These are phyloP conservation scores for Ophiorrhiza pumila DNA, from an alignment of 257 asterid species.

Conservation along the genomic window DNA sequence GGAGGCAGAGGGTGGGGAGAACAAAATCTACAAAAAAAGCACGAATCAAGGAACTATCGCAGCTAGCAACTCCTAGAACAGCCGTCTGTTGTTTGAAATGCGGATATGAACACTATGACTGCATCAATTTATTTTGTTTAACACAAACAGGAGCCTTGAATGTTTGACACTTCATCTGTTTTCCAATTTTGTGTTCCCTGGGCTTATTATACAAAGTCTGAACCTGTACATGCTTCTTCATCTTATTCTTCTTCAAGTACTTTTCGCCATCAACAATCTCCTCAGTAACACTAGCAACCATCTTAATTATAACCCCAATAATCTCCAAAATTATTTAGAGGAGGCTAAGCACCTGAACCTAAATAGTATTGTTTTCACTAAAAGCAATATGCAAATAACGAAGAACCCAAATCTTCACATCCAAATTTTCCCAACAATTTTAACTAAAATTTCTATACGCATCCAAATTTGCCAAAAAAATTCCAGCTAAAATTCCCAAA, in stretches of 20 bases:
- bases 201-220: constrained; percentile 24
- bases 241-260: constrained; percentile 27
- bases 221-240: constrained; percentile 30
- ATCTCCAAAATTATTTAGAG: too few relatives aligned
- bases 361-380: too few relatives aligned
- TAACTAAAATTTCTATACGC: too few relatives aligned
- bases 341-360: too few relatives aligned
- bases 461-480: too few relatives aligned
- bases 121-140: constrained; percentile 73
- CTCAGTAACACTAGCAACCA: constrained; percentile 62
- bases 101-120: constrained; percentile 51
- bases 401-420: too few relatives aligned
- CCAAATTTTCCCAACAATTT: too few relatives aligned
- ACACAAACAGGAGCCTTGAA: constrained; percentile 67
- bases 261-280: constrained; percentile 29
- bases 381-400: too few relatives aligned
- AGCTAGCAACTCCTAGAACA: constrained; percentile 38
- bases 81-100: constrained; percentile 36
- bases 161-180: constrained; percentile 59
- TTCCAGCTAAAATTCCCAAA: too few relatives aligned
- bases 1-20: not conserved
- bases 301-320: too few relatives aligned
- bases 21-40: constrained; percentile 33
- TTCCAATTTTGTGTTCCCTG: constrained; percentile 14
- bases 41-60: constrained; percentile 38